Evolutionary conservation across 306 rosid species (phyloP), one percentile per base, ranked within the genome.

Genomic region (Ziziphus jujuba): DNA sequence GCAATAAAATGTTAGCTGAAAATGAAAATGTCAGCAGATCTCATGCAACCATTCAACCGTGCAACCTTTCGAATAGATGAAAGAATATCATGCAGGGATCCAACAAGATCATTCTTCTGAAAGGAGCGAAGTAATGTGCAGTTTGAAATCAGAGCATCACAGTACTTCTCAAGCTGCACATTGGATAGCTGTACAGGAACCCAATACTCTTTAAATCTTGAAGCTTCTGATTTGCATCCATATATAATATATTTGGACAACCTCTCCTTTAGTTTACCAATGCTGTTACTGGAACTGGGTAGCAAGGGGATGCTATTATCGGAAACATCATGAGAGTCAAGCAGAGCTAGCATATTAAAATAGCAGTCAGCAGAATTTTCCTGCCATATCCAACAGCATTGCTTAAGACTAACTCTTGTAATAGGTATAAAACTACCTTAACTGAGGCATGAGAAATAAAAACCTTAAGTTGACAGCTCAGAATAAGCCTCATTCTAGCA

Each of bases 81-180:
- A 61, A 90, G 87, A 72, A 88, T 52, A 60, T 85, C 90, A 17
- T 68, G 90, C 63, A 88, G 78, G 20, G 79, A 88, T 52, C 75
- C 88, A 73, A 66, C 73, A 56, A 73, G 49, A 80, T 82, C 89
- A 38, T 38, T 64, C 81, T 85, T 86, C 43, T 77, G 66, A 34
- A 77, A 72, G 16, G 90, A 84, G 49, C 87, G 74, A 49, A 93
- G 89, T 67, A 79, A 64, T 34, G 79, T 77, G 71, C 87, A 62
- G 58, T 90, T 88, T 40, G 82, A 78, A 70, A 88, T 87, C 67
- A 93, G 74, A 80, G 82, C 59, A 61, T 75, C 80, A 80, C 99
- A 93, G 76, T 93, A 93, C 79, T 78, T 84, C 87, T 93, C 99
- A 69, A 91, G 90, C 83, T 93, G 99, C 75, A 82, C 82, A 73